Base-by-base conservation (phyloP, 192 early-diverging fungal genomes). In the Linnemannia hyalina region DNA sequence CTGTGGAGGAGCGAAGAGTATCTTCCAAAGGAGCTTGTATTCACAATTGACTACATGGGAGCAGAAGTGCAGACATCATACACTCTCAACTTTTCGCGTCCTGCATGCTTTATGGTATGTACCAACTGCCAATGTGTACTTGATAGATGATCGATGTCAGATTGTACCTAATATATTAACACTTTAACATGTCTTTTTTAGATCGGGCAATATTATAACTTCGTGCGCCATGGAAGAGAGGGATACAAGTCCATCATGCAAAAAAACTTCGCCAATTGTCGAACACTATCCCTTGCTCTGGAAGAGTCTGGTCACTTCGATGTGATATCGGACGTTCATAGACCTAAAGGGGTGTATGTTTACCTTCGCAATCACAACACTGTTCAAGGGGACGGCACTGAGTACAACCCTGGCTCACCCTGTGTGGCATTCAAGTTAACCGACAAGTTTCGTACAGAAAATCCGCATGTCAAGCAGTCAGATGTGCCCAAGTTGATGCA, bases 171-270 rank as follows among this genome's bases (percentile, higher is more conserved):
- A 41, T 4, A 23, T 13, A 8, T 1, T 35, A 35, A 35, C 35
- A 3, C 9, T 22, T 35, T 35, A 35, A 55, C 20, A 22, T 20
- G 15, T 55, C 18, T 22, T 55, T 55, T 55, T 42, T 73, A 79
- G 76, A 93, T 97, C 57, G 95, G 91, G n/a, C 95, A 96, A 86
- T 97, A 97, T 86, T 97, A 96, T 88, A 92, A 93, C 71, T 92
- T 97, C 35, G 90, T 96, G 65, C 92, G 95, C 57, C 91, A 94
- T 40, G 96, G 95, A 0, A 87, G 89, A 36, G 74, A 83, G 29
- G 96, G 96, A 1, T 96, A 92, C 87, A 78, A 86, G 42, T 90
- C 92, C 74, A 93, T 97, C 63, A 95, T 96, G 92, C 89, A 80
- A 71, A 91, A 89, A 23, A 87, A 93, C 46, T 81, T 92, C 75